Evolutionary conservation across 1,139 yeast genomes (phyloP).

Genomic region (Geotrichum klebahnii): DNA sequence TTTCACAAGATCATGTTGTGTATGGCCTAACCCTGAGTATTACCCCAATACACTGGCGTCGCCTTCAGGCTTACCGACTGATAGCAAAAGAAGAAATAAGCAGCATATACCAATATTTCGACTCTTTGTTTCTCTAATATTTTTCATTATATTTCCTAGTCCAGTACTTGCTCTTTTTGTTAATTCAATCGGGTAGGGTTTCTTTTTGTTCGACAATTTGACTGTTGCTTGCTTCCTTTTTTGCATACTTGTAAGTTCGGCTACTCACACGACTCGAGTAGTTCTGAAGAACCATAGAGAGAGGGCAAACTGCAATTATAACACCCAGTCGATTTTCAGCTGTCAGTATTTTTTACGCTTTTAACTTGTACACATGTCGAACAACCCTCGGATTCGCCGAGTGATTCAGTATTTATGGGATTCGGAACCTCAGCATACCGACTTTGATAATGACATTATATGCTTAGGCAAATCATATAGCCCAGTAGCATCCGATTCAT

Average conservation of each 20-base stretch:
- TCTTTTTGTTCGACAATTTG: too few species aligned
- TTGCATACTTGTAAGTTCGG: too few species aligned
- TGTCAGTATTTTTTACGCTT: neutral
- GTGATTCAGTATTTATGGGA: conserved; percentile 46
- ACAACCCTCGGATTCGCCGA: conserved; percentile 28
- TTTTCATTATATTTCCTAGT: too few species aligned
- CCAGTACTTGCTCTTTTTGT: too few species aligned
- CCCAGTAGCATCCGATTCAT: conserved; percentile 13
- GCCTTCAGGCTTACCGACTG: neutral
- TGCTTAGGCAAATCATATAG: conserved; percentile 44
- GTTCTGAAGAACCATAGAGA: too few species aligned
- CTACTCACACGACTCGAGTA: too few species aligned
- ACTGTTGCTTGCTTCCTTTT: too few species aligned
- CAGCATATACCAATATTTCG: neutral
- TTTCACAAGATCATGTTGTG: too few species aligned
- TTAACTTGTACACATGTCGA: neutral
- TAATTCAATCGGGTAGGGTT: too few species aligned
- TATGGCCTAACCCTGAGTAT: neutral
- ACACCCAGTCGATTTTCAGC: too few species aligned
- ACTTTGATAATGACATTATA: conserved; percentile 40
- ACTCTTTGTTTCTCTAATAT: too few species aligned
- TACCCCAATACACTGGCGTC: neutral
- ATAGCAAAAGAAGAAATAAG: neutral
- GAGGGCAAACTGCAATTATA: neutral
- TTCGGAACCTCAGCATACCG: conserved; percentile 42